Evolutionary conservation across 2,329 filamentous ascomycete genomes (phyloP), one percentile per base, ranked within the genome.

Genomic region (Aspergillus tamarii): DNA sequence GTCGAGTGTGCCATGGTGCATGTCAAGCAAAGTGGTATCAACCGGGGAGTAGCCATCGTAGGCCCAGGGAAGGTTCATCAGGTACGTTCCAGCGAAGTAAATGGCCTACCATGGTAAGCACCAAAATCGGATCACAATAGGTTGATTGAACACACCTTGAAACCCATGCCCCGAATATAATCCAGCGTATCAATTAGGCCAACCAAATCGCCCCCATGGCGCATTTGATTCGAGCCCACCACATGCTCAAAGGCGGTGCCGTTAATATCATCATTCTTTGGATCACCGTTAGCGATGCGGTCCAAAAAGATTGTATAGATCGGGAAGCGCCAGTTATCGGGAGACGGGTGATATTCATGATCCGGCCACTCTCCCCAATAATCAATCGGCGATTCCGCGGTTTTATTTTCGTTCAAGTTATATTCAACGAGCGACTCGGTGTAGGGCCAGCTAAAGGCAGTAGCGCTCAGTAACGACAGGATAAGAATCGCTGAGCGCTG

Each of bases 61-160:
- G n/a, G 83, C 84, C 88, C 88, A 90, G 6, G 88, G 88, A 67
- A 83, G 78, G 70, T 90, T 90, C 74, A 90, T 84, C 69, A 89
- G 83, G 12, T 86, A 81, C 48, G 84, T 87, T 21, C 88, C 88
- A 30, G 87, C 87, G 54, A 90, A 81, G 69, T 89, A 89, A 32
- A 89, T 77, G 6, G 80, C 86, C 82, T 87, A 21, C 16, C 23
- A 12, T 46, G 8, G 23, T 34, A 14, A 34, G 19, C 19, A 26
- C 12, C 26, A 39, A 52, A 16, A 3, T 59, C 23, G 45, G 23
- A 39, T 16, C 9, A 21, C 28, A 26, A 32, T 19, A 14, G 5
- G 5, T 10, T n/a, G 11, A 50, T 10, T n/a, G 11, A 50, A 65
- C 69, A 21, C 66, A 84, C 85, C 80, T 86, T 87, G 72, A 89